Base-by-base conservation (phyloP, 345 rosid species). In the Tarenaya hassleriana region DNA sequence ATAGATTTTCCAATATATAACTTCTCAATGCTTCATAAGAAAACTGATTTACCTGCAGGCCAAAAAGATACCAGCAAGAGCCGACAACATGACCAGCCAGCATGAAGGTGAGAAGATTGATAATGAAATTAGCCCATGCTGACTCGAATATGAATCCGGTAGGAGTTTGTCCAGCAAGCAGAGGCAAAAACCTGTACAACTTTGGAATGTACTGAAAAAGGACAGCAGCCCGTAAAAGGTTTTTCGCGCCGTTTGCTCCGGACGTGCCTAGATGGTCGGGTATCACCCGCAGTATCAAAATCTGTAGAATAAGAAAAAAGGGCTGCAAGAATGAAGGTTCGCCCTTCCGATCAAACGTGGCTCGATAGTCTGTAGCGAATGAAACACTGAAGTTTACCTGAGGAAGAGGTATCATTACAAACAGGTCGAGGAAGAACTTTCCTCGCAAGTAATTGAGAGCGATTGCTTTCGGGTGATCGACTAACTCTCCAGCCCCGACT, bases 401-500 rank as follows among this genome's bases (percentile, higher is more conserved):
- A n/a, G 95, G 96, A 62, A 91, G 76, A 9, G 98, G 98, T 17
- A 87, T 56, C 17, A 80, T 77, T 5, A 77, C 52, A 61, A 80
- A 72, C 9, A 84, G 50, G 69, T 91, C 98, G 3, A 87, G 8
- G 11, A 52, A 47, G 69, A 86, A 84, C 50, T 52, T 66, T 62
- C 89, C 71, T 2, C 37, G 42, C 11, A 91, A 33, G 75, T 91
- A 87, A 69, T 82, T 43, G 50, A 15, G 11, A 40, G 89, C 86
- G 54, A 87, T 87, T 70, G 70, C 74, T 34, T 52, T 79, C 9
- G 96, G 98, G 58, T 86, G 77, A 68, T 81, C 94, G 70, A 84
- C 96, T 40, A 86, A 76, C 70, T 82, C 91, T 45, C 96, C 96
- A 52, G 84, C 88, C 58, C 96, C 96, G 69, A 82, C 74, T 35